Base-by-base conservation (phyloP, 108 stramenopile genomes). In the Fistulifera pelliculosa region DNA sequence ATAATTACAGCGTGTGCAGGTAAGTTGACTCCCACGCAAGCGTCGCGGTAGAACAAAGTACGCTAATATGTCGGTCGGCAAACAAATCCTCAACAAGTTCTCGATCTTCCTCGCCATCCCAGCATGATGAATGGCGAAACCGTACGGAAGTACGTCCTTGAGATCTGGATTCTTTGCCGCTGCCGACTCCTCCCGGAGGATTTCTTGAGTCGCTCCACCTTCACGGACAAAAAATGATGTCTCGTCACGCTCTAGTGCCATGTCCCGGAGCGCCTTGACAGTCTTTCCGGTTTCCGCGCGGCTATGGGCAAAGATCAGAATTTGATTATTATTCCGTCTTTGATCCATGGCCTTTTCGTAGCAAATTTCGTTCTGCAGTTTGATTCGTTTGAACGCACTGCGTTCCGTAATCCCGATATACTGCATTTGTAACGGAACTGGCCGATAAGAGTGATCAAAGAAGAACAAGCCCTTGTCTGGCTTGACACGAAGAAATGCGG, bases 1-100 rank as follows among this genome's bases (percentile, higher is more conserved):
- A 99, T 97, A 56, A 99, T 97, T 23, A 99, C 99, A 11, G 97
- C 95, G 74, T 98, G 97, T 1, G 96, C 97, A 19, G 99, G 99
- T 13, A 99, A 74, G 65, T 99, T 99, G 15, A 99, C 99, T 38
- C 99, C 99, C 99, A 99, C 1, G 99, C 99, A 27, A 99, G 73
- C 16, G 99, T 99, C 38, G 99, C 99, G 2, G 99, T 99, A 23
- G 85, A 93, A 45, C 91, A 83, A 19, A 99, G 77, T 6, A 98
- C 97, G 40, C 91, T 90, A 56, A 98, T 89, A 45, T 98, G 97
- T 27, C 94, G 84, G 64, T 90, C 93, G 4, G 92, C 94, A 66
- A 97, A 98, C 38, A 99, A 70, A 56, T 98, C 99, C 70, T 99
- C 99, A 4, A 99, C 99, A 26, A 95, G 72, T 35, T 90, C 95